phyloP scores from a whole-genome alignment of 2,329 filamentous ascomycete species.

The Neofusicoccum sp. region DNA sequence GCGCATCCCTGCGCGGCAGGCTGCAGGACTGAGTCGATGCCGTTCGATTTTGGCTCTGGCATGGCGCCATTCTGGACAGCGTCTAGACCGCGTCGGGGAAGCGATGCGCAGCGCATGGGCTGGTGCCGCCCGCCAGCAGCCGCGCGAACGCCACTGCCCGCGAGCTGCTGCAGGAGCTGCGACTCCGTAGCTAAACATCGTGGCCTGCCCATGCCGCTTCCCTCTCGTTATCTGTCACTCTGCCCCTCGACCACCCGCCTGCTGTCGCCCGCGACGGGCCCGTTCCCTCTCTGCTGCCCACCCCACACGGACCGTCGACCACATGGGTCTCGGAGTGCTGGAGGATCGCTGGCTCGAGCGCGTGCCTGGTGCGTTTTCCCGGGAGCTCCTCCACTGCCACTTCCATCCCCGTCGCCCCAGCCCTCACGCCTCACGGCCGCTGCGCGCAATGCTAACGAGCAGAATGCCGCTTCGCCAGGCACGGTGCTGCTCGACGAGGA shows the following conservation, averaged over 20 bases:
- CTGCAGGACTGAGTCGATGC: not conserved
- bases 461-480: conserved; percentile 26
- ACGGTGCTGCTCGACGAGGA: conserved; percentile 38
- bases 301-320: not conserved
- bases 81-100: not conserved
- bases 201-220: too few relatives aligned
- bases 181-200: too few relatives aligned
- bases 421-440: not conserved
- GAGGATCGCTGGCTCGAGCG: conserved; percentile 64
- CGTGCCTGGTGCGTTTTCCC: conserved; percentile 63
- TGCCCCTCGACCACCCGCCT: not conserved
- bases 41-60: not conserved
- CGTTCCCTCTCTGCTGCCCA: not conserved
- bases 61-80: not conserved
- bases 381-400: not conserved
- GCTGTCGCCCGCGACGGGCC: not conserved
- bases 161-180: too few relatives aligned
- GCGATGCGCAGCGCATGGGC: not conserved
- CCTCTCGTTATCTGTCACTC: not conserved
- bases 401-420: not conserved
- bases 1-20: not conserved
- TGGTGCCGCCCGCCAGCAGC: not conserved
- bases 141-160: too few relatives aligned
- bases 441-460: not conserved
- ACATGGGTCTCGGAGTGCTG: conserved; percentile 71